Percentiles rank a stretch among this genome's conserved stretches.
Evolutionary conservation across 345 rosid genomes (phyloP).

Genomic region (Populus deltoides): DNA sequence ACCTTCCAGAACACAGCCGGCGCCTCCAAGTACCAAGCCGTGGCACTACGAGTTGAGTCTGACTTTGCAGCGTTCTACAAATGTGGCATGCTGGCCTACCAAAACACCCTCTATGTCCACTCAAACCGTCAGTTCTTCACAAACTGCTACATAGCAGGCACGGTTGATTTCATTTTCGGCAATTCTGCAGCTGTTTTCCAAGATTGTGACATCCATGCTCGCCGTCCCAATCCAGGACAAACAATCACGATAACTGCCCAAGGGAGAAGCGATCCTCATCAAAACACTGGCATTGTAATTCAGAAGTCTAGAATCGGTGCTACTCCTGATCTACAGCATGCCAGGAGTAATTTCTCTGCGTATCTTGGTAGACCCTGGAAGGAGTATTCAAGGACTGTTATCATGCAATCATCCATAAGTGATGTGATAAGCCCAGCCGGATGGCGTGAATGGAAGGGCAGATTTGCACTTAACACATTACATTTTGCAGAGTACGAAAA

Average conservation of each 20-base stretch:
- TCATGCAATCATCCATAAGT: slow-evolving; percentile 69
- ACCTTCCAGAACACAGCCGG: slow-evolving; percentile 89
- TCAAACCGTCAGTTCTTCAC: slow-evolving; percentile 68
- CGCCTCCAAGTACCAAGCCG: slow-evolving; percentile 69
- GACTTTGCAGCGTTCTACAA: slow-evolving; percentile 77
- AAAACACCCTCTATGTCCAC: slow-evolving; percentile 73
- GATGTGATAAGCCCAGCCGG: slow-evolving; percentile 65
- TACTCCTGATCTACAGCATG: slow-evolving; percentile 58
- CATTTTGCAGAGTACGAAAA: slow-evolving; percentile 68
- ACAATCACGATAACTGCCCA: slow-evolving; percentile 96
- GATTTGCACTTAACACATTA: slow-evolving; percentile 61
- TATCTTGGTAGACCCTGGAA: slow-evolving; percentile 94
- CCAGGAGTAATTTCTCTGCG: slow-evolving; percentile 54
- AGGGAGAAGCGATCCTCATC: slow-evolving; percentile 77
- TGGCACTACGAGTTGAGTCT: slow-evolving; percentile 70
- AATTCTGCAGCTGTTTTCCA: slow-evolving; percentile 58
- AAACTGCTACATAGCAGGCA: slow-evolving; percentile 61
- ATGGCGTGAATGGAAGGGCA: slow-evolving; percentile 76
- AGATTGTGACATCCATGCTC: slow-evolving; percentile 87
- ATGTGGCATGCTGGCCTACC: slow-evolving; percentile 71
- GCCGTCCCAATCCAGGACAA: slow-evolving; percentile 76
- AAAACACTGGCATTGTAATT: slow-evolving; percentile 89
- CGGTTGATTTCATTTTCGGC: slow-evolving; percentile 85
- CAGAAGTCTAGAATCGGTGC: slow-evolving; percentile 80
- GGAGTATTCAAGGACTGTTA: slow-evolving; percentile 73